Evolutionary conservation across 805 yeast species (phyloP).

Genomic region (Lachancea nothofagi): DNA sequence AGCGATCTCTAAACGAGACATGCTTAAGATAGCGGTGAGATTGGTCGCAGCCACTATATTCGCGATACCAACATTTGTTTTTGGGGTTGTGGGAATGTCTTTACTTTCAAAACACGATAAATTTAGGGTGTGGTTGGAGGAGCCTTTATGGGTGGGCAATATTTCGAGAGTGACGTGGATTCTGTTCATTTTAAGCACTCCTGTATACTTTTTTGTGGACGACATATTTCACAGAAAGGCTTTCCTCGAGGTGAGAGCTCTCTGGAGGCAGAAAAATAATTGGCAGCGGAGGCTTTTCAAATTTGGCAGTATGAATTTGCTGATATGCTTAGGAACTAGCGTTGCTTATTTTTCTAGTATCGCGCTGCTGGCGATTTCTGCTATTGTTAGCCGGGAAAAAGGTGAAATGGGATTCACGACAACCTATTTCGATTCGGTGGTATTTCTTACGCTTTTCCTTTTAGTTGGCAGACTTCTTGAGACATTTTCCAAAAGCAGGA

Average conservation of each 20-base stretch:
- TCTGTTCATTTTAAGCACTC: slow-evolving; percentile 58
- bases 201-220: slow-evolving; percentile 70
- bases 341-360: slow-evolving; percentile 68
- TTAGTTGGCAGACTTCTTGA: slow-evolving; percentile 67
- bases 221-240: slow-evolving; percentile 69
- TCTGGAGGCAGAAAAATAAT: slow-evolving; percentile 53
- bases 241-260: slow-evolving; percentile 46
- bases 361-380: slow-evolving; percentile 47
- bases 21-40: slow-evolving; percentile 41
- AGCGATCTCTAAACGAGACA: slow-evolving; percentile 44
- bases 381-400: slow-evolving; percentile 26
- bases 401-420: slow-evolving; percentile 39
- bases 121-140: slow-evolving; percentile 50
- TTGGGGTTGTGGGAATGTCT: slow-evolving; percentile 68
- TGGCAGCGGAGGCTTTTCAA: slow-evolving; percentile 52
- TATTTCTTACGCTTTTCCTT: slow-evolving; percentile 65
- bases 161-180: slow-evolving; percentile 62
- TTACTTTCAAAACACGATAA: slow-evolving; percentile 39
- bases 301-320: slow-evolving; percentile 74
- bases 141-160: slow-evolving; percentile 58
- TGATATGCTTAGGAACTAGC: slow-evolving; percentile 68
- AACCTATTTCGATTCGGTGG: slow-evolving; percentile 74
- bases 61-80: slow-evolving; percentile 62
- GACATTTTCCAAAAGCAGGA: slow-evolving; percentile 57
- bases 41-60: slow-evolving; percentile 45